Evolutionary conservation across 139 green algal genomes (phyloP), one percentile per base, ranked within the genome.

Genomic region (Asterochloris sp.): DNA sequence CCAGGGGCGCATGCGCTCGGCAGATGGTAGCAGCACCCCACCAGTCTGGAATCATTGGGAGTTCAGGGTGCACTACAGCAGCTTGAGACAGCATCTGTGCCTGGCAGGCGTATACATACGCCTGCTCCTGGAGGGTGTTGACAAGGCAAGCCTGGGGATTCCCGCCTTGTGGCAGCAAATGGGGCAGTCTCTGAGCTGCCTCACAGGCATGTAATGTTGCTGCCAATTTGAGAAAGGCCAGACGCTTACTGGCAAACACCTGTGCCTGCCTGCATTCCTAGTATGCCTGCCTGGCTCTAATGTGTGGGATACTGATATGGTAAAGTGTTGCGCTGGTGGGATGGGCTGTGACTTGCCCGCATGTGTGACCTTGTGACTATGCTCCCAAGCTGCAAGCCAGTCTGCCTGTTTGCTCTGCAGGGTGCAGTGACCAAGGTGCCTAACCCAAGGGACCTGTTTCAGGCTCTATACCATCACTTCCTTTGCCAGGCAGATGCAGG

Each of bases 81-180:
- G 84, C 68, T 88, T 96, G 13, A 63, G 17, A 28, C 76, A 81
- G 26, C 92, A 99, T 77, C 88, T 97, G 29, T 94, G 86, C 78
- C 88, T 99, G 11, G 96, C 89, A 11, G 91, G 94, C 24, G 87
- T 98, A 13, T 98, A 96, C 79, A 83, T 99, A 6, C 82, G 89
- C 28, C 89, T 98, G 71, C 89, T 99, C 76, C 87, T 98, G 79
- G 96, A 98, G 8, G 89, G 88, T 24, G 61, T 82, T 0, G 88
- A 94, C 66, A 69, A 76, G 78, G 87, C 84, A 12, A 76, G 29
- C n/a, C 67, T 13, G 19, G 29, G n/a, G 27, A 66, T 62, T n/a
- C n/a, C n/a, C n/a, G 38, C 38, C 38, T 6, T 54, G 38, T 54
- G 38, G 38, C 38, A 54, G 38, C 38, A 10, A 6, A 10, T 54